phyloP scores from a whole-genome alignment of 345 rosid species.

The Tarenaya hassleriana region DNA sequence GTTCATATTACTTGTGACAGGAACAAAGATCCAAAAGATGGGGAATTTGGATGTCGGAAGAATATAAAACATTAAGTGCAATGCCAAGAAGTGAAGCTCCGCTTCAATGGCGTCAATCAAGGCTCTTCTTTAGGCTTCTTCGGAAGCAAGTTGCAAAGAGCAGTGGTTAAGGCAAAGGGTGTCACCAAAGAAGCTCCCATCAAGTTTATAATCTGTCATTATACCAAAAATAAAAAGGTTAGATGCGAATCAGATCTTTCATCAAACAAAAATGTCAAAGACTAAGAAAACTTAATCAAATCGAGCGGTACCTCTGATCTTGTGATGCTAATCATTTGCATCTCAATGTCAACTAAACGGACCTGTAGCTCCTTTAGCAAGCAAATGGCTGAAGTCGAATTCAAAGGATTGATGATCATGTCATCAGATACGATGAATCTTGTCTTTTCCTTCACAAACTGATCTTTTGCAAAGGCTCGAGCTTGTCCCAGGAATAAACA shows the following conservation, averaged over 20 bases:
- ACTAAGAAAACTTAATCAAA: not conserved
- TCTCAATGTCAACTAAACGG: conserved; percentile 5
- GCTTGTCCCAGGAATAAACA: not conserved
- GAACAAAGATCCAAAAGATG: no score
- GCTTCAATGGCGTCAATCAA: no score
- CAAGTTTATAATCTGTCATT: conserved; percentile 1
- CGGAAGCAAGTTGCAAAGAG: conserved; percentile 8
- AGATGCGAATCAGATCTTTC: no score
- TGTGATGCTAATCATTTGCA: not conserved
- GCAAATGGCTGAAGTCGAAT: not conserved
- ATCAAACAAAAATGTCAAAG: not conserved
- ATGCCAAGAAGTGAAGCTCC: no score
- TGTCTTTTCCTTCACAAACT: conserved; percentile 9
- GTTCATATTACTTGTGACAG: no score
- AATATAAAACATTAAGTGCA: no score
- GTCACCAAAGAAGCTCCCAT: conserved; percentile 17
- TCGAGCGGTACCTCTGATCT: conserved; percentile 7
- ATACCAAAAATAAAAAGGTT: no score
- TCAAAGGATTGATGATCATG: not conserved
- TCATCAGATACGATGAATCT: conserved; percentile 19
- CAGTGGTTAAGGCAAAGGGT: conserved; percentile 17
- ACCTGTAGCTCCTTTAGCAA: conserved; percentile 12
- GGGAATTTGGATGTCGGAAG: no score
- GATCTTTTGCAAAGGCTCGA: not conserved
- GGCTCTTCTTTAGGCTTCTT: conserved; percentile 12